phyloP scores from a whole-genome alignment of 2,329 filamentous ascomycete species.

The Aspergillus japonicus region DNA sequence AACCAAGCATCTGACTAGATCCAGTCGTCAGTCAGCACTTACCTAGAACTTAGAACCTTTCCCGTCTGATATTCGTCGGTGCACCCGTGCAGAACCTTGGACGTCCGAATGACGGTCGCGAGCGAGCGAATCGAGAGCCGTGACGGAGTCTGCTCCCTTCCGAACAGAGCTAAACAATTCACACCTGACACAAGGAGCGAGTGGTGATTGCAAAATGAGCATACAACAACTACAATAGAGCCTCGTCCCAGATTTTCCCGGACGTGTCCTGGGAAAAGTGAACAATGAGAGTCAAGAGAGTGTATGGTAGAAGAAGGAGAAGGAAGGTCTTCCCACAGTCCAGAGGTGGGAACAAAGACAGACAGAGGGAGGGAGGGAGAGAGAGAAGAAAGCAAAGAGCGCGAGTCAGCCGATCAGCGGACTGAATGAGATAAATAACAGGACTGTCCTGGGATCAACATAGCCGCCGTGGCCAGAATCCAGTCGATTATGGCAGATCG shows the following conservation, averaged over 20 bases:
- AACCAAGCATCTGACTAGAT: not conserved
- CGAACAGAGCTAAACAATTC: not conserved
- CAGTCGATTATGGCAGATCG: not conserved
- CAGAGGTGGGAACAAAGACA: slow-evolving; percentile 5
- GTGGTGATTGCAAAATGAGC: not conserved
- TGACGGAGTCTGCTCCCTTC: not conserved
- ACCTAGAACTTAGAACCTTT: not conserved
- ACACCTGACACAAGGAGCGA: not conserved
- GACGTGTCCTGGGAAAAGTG: not conserved
- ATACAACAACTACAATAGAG: not conserved
- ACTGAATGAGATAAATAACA: slow-evolving; percentile 6
- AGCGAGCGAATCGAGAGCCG: not conserved
- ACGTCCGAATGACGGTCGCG: not conserved
- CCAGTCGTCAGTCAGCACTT: not conserved
- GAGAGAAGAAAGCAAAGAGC: slow-evolving; percentile 6
- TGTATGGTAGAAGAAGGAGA: not conserved
- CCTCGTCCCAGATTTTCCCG: not conserved
- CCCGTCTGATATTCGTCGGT: not conserved
- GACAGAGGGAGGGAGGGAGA: slow-evolving; percentile 8
- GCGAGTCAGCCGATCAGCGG: not conserved
- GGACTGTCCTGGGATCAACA: slow-evolving; percentile 10
- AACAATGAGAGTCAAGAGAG: not conserved
- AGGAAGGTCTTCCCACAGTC: not conserved
- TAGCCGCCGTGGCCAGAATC: slow-evolving; percentile 11
- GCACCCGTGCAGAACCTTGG: too few species aligned